Percentiles rank a stretch among this genome's conserved stretches.
Evolutionary conservation across 1,139 yeast species (phyloP).

Genomic region (Taphrina flavorubra): DNA sequence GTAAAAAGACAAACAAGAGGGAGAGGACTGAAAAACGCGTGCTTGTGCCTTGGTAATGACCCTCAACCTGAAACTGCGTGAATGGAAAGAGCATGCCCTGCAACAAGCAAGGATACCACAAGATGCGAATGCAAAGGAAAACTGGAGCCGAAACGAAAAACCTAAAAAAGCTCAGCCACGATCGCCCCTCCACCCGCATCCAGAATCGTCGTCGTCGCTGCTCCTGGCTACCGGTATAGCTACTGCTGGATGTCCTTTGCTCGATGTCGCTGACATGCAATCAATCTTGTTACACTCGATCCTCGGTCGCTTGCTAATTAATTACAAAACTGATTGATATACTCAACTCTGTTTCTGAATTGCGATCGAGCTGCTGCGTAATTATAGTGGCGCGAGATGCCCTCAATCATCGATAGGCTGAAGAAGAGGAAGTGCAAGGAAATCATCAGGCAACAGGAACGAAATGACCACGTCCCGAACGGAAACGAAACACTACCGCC

Average conservation of each 20-base stretch:
- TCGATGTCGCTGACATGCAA: background rate
- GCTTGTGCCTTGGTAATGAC: too few relatives aligned
- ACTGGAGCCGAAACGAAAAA: background rate
- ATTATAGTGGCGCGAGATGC: background rate
- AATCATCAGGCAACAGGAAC: background rate
- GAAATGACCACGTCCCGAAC: background rate
- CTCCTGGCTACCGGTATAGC: too few relatives aligned
- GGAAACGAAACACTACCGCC: conserved; percentile 15
- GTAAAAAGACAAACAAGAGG: too few relatives aligned
- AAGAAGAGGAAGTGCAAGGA: conserved; percentile 11
- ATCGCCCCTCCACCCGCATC: background rate
- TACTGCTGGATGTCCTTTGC: too few relatives aligned
- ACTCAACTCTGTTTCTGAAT: too few relatives aligned
- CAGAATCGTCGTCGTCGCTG: background rate
- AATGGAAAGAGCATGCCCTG: too few relatives aligned
- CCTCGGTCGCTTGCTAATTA: background rate
- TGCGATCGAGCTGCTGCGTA: too few relatives aligned
- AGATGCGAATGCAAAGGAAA: background rate
- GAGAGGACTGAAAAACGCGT: too few relatives aligned
- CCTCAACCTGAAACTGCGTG: too few relatives aligned
- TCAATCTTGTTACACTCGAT: background rate
- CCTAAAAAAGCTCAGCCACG: conserved; percentile 17
- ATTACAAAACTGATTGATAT: too few relatives aligned
- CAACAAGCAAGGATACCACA: too few relatives aligned
- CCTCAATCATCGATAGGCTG: conserved; percentile 17